Evolutionary conservation across 768 basidiomycete species (phyloP), one percentile per base, ranked within the genome.

Genomic region (Clitopilus hobsonii): DNA sequence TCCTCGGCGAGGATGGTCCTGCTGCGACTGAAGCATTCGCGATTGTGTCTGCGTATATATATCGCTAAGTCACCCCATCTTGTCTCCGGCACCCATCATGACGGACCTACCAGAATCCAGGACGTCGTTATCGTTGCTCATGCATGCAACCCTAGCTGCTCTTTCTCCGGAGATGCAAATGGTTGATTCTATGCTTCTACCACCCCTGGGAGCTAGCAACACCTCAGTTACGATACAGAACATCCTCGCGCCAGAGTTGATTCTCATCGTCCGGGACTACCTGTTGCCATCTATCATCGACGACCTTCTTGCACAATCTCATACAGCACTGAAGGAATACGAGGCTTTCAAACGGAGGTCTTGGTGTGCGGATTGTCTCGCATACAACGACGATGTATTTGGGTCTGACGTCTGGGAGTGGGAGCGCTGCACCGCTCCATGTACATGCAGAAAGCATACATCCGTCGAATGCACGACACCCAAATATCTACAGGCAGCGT

Each of bases 321-420:
- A 71, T 18, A 56, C 64, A 23, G 76, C 78, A 38, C 72, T 84
- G 45, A 58, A 61, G 20, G 60, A 60, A 18, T 79, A 81, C 59
- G 77, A 79, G 57, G 56, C 60, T 20, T 70, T 70, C 16, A 63
- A 78, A 24, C 69, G 72, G 51, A 63, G 66, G 24, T 64, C 75
- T 29, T 73, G 83, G 58, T 82, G 80, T 61, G 61, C 73, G 28
- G 75, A 82, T 54, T 82, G 80, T 64, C 68, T 72, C 58, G 69
- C 74, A 18, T 83, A 79, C 62, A 75, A 82, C 61, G 65, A 77
- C 20, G 78, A 81, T 55, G 78, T 84, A 23, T 83, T 76, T 57
- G 82, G 82, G 1, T 69, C 69, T 26, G 74, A 78, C 56, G 68
- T 82, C 7, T 81, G 77, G 63, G 71, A 77, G 47, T 84, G 82